phyloP scores from a whole-genome alignment of 768 basidiomycete genomes.

The Panus rudis region DNA sequence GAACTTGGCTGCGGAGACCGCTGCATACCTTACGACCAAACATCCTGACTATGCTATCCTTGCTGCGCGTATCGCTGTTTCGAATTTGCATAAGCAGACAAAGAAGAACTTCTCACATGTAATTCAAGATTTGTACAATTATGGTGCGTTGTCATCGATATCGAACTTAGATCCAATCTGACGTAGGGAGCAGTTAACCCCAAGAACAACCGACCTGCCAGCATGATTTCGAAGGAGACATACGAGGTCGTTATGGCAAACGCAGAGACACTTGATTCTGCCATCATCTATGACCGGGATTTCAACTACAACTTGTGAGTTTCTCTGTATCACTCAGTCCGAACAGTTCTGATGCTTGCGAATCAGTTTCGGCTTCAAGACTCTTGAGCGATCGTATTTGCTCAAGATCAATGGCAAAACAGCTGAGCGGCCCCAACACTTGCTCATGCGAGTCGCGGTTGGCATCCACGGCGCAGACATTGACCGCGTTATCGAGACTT shows the following conservation, averaged over 20 bases:
- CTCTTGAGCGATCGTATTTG: conserved; percentile 95
- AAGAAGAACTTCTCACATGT: conserved; percentile 96
- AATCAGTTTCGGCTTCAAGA: conserved; percentile 96
- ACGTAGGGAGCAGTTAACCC: conserved; percentile 67
- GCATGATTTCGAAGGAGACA: conserved; percentile 88
- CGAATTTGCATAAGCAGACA: conserved; percentile 98
- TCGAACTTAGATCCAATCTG: not conserved
- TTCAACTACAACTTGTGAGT: conserved; percentile 94
- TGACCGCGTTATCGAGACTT: conserved; percentile 85
- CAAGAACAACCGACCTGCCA: conserved; percentile 79
- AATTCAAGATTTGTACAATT: conserved; percentile 83
- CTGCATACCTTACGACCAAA: conserved; percentile 94
- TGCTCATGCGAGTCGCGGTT: conserved; percentile 99
- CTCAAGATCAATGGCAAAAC: conserved; percentile 91
- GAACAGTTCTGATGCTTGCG: conserved; percentile 1
- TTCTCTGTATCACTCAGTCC: not conserved
- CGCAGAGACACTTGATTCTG: conserved; percentile 78
- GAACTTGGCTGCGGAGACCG: conserved; percentile 97
- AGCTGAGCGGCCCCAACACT: conserved; percentile 96
- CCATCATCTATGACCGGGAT: conserved; percentile 97
- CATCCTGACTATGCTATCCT: conserved; percentile 98
- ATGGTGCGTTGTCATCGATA: conserved; percentile 44
- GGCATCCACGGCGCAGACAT: conserved; percentile 91
- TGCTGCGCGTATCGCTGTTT: conserved; percentile 97
- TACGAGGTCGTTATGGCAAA: conserved; percentile 79